Evolutionary conservation across 768 basidiomycete genomes (phyloP), one percentile per base, ranked within the genome.

Genomic region (Panus rudis): DNA sequence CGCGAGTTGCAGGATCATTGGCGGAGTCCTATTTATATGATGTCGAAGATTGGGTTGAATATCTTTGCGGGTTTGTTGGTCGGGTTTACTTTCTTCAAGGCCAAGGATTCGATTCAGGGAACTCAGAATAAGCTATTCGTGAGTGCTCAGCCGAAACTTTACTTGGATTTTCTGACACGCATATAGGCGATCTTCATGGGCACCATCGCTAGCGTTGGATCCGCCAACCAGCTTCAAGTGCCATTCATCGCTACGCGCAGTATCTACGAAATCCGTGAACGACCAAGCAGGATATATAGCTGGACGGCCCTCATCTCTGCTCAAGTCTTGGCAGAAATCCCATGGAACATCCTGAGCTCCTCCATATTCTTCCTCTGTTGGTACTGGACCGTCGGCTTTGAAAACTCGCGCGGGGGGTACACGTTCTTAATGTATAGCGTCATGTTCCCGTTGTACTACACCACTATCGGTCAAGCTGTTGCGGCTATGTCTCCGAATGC

Each of bases 371-470:
- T 75, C 64, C 52, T 81, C 41, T 75, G 72, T 51, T 85, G 81
- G 81, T 84, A 72, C 60, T 83, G 76, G 76, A 79, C 80, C 4
- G 76, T 82, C 39, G 81, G 81, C 0, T 79, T 78, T 52, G 65
- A 67, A 7, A 63, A 60, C 1, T 65, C 67, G 11, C 63, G 80
- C 27, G 79, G 70, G 4, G 82, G 72, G n/a, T 82, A 75, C 52
- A 75, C 74, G 2, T 81, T 68, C 54, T 67, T 84, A 5, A 61
- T 77, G 51, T 47, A 78, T 20, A 71, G 66, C 16, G 49, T 84
- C 21, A 49, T 78, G 19, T 81, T 73, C 54, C 76, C 80, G 5
- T 24, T 76, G 0, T 84, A 79, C 50, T 81, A 77, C 52, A 79
- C 79, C 11, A 74, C 75, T 0, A 69, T 83, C 41, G 78, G 68